Evolutionary conservation across 2,329 filamentous ascomycete genomes (phyloP), one percentile per base, ranked within the genome.

Genomic region (Parascedosporium putredinis): DNA sequence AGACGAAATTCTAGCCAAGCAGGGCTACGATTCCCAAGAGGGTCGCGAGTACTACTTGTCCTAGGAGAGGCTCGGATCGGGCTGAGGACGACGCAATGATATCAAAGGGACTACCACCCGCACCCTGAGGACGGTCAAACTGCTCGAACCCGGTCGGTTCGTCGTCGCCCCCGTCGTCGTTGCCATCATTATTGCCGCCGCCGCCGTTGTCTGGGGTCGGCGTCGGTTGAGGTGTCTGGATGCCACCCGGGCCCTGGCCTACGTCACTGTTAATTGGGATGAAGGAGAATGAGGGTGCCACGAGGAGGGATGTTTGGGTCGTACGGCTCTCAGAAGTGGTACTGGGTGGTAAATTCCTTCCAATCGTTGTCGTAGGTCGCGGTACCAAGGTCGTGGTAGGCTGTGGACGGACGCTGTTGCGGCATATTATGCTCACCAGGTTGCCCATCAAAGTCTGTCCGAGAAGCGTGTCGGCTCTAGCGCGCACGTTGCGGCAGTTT

Each of bases 381-480:
- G 23, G 22, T 8, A 20, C n/a, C n/a, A n/a, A n/a, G n/a, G 43
- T 14, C 7, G 25, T 27, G 18, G 43, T n/a, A 4, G 43, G 24
- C 25, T 14, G 4, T 23, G 24, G 23, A 14, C 25, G 43, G 20
- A 45, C 23, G 43, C 27, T 45, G 22, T 25, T 25, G 22, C 23
- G 25, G 43, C 43, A 45, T 31, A 45, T 25, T 27, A 45, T 31
- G 23, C 25, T 31, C 12, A 29, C 23, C 4, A 45, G 43, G 25
- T 45, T 45, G 10, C 43, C 43, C 14, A 45, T 18, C 18, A 45
- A 23, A n/a, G 43, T 31, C 12, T 45, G 43, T 12, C 43, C 43
- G 4, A 45, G 43, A 18, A 45, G 43, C 6, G 43, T 45, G 18
- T 45, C 25, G 1, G 43, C 9, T 23, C 12, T 45, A 5, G 43